Base-by-base conservation (phyloP, 306 rosid species). In the Rosa rugosa region DNA sequence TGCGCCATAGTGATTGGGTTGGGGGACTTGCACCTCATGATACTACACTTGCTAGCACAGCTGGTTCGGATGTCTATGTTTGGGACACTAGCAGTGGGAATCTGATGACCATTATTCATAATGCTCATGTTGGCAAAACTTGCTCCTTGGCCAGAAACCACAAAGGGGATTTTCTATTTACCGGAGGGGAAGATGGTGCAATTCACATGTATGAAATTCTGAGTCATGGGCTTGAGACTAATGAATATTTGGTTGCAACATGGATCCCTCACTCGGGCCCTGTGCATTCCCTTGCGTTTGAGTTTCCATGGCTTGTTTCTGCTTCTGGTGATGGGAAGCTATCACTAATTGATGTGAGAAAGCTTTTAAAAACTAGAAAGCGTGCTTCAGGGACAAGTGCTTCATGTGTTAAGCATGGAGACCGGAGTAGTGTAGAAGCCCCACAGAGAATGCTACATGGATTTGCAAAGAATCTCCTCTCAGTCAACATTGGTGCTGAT, bases 271-370 rank as follows among this genome's bases (percentile, higher is more conserved):
- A 95, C 82, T 66, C 90, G 1, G 97, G 95, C 53, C 84, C 97
- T 70, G 98, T 95, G 79, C 74, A 88, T 79, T 91, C 97, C 42
- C 93, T 95, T 64, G 92, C 94, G 31, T 95, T 95, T 77, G 99
- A 95, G 87, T 95, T 95, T 85, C 99, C 99, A 8, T 95, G 99
- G 99, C 90, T 92, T 77, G 97, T 92, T 82, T 95, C 99, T 18
- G 92, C 98, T 71, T 89, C 99, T 25, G 87, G 91, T 69, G 99
- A 95, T 57, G 96, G 97, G 41, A 91, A 91, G 68, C 70, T 92
- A 44, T 88, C 99, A 0, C 87, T 95, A n/a, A 90, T 95, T 77
- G 96, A 95, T 50, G 97, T 95, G 63, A 88, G 97, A 65, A 85
- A 87, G 75, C 87, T 95, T 78, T 80, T 92, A 49, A 86, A 83